Base-by-base conservation (phyloP, 148 eudicot species). In the Vaccinium vitisidaea region DNA sequence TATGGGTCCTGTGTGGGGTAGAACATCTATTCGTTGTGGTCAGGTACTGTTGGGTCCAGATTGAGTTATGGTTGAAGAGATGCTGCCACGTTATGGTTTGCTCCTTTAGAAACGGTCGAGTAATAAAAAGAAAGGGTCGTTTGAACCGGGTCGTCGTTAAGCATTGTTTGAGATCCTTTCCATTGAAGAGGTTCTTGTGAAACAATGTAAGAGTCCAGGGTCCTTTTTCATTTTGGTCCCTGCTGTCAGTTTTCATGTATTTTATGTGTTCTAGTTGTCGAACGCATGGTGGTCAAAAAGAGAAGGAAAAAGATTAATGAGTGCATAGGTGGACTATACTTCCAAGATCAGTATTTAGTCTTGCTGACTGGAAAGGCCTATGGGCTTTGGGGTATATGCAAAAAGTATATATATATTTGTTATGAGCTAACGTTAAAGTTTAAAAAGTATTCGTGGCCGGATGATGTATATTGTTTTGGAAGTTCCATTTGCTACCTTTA, bases 321-420 rank as follows among this genome's bases (percentile, higher is more conserved):
- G 49, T 76, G 54, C 79, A 19, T 18, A 39, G 79, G 27, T 77
- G 39, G 36, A 77, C 54, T 13, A 54, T 79, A 52, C 59, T 27
- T 50, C 32, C 48, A 55, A 25, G 81, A 21, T 39, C 52, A 43
- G 48, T 74, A 36, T 43, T 3, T 74, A 39, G 52, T 74, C 77
- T 74, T 74, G 46, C 77, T 74, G 77, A 74, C 77, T 74, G 48
- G 77, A 74, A 74, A 74, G 77, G 77, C 77, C 77, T 36, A 74
- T 39, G 49, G 50, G 49, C 23, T 74, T 18, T 74, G 77, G 52
- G 21, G 11, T 36, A 74, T 39, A 74, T 39, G 52, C 77, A 43
- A 18, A 39, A 52, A 16, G 21, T 13, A 32, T 32, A 73, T 32
- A 73, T 74, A 74, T 74, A 18, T 39, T 39, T 36, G 49, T 36